These are phyloP conservation scores for Phytophthora fragariaefolia DNA, from an alignment of 352 stramenopile genomes.

Conservation along the genomic window DNA sequence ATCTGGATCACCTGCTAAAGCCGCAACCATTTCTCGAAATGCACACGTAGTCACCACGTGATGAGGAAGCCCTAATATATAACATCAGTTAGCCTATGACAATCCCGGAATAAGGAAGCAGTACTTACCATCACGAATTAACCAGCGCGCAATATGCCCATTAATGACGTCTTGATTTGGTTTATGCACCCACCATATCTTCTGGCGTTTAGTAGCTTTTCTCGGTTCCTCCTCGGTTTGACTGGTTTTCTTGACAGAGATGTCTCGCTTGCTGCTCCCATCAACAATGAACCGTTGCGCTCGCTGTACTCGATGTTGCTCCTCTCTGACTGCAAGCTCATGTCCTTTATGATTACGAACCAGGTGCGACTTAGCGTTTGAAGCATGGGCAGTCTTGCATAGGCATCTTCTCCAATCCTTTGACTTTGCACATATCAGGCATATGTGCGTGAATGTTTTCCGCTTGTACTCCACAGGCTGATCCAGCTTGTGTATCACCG, in stretches of 20 bases:
- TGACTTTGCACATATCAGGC: neutral
- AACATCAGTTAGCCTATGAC: no score
- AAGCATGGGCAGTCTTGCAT: neutral
- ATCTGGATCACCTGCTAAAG: no score
- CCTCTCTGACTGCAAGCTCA: neutral
- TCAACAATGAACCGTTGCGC: neutral
- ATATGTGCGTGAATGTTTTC: no score
- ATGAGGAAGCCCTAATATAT: no score
- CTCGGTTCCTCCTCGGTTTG: no score
- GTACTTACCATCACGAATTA: slow-evolving; percentile 6
- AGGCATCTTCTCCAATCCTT: neutral
- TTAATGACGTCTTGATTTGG: neutral
- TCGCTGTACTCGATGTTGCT: neutral
- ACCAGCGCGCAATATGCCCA: slow-evolving; percentile 5
- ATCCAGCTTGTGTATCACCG: no score
- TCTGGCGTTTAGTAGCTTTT: slow-evolving; percentile 17
- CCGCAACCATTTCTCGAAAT: no score
- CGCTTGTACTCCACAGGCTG: no score
- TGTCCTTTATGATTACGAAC: neutral
- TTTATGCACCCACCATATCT: neutral
- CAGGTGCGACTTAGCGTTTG: slow-evolving; percentile 3
- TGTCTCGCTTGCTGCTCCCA: neutral
- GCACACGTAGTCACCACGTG: no score
- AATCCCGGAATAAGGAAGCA: no score
- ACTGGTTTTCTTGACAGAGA: neutral